Evolutionary conservation across 495 filamentous ascomycete species (phyloP), one percentile per base, ranked within the genome.

Genomic region (Beverwykella pulmonaria): DNA sequence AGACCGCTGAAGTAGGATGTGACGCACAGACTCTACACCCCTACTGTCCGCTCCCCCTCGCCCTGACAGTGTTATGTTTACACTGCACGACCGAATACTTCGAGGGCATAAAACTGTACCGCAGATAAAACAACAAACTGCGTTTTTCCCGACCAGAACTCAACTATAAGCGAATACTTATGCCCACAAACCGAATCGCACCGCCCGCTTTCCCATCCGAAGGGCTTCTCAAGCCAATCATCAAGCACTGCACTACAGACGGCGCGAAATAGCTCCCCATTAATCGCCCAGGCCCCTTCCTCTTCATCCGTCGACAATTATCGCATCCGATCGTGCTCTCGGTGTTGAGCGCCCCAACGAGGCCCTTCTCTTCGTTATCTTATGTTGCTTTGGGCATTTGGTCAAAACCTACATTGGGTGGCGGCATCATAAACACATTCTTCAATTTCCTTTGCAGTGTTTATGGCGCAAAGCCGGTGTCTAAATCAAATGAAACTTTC

Each of bases 71-170:
- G 17, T 90, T 88, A 19, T 86, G 87, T 27, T 84, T 96, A 41
- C 92, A 96, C 80, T 96, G 96, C 75, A 92, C 92, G 19, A 94
- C 90, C 39, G 90, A 93, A 72, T 96, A 92, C 78, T 95, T 96
- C 79, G 92, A 96, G 76, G 92, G 92, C 34, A 82, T 94, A 78
- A 96, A 95, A 77, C 86, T 84, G 44, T 95, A 92, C 81, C 90
- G 92, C 61, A 91, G 91, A 23, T 85, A 83, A 69, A 91, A 95
- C 76, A 89, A 89, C 53, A 86, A 86, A 65, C 80, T 97, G 60
- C 90, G 93, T 41, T 79, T 97, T 48, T 97, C 97, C 83, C 88
- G 93, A 23, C 90, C 92, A 0, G 80, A 91, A 69, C 79, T 83
- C 66, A 97, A 97, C 77, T 84, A 85, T 66, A 79, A 80, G 60